These are phyloP conservation scores for Vitis riparia DNA, from an alignment of 164 flowering plant species.

Conservation along the genomic window DNA sequence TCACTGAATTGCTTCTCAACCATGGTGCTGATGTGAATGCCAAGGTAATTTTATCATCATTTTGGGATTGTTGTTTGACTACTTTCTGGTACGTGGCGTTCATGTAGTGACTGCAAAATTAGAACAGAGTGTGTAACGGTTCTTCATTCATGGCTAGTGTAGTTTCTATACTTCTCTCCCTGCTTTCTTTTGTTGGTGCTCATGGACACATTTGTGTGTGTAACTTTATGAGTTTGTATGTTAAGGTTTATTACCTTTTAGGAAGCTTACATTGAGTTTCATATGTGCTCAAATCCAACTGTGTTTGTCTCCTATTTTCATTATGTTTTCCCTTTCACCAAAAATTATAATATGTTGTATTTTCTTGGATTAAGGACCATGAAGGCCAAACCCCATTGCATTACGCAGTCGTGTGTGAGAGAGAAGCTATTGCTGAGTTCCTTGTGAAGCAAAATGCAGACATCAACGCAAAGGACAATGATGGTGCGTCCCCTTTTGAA, in stretches of 20 bases:
- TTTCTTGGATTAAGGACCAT: conserved; percentile 50
- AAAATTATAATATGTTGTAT: too few relatives aligned
- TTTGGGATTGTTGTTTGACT: background rate
- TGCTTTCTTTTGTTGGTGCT: too few relatives aligned
- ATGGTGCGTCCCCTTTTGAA: conserved; percentile 63
- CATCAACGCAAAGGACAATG: conserved; percentile 53
- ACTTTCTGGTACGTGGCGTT: background rate
- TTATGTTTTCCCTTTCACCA: too few relatives aligned
- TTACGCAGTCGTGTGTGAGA: conserved; percentile 87
- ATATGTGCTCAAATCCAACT: too few relatives aligned
- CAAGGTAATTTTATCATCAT: conserved; percentile 43
- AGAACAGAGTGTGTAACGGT: too few relatives aligned
- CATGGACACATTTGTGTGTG: too few relatives aligned
- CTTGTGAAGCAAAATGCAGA: conserved; percentile 82
- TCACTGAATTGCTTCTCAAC: conserved; percentile 56
- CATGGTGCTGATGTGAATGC: conserved; percentile 77
- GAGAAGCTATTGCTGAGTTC: conserved; percentile 72
- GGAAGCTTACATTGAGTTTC: too few relatives aligned
- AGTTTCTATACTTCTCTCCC: too few relatives aligned
- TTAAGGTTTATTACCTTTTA: too few relatives aligned
- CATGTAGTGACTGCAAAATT: background rate
- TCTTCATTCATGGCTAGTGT: too few relatives aligned
- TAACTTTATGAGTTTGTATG: too few relatives aligned
- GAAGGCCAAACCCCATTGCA: conserved; percentile 95
- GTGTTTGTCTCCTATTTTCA: too few relatives aligned